Conservation (phyloP, 225 moss, liverwort and hornwort species). For the Physcomitrium patens region DNA sequence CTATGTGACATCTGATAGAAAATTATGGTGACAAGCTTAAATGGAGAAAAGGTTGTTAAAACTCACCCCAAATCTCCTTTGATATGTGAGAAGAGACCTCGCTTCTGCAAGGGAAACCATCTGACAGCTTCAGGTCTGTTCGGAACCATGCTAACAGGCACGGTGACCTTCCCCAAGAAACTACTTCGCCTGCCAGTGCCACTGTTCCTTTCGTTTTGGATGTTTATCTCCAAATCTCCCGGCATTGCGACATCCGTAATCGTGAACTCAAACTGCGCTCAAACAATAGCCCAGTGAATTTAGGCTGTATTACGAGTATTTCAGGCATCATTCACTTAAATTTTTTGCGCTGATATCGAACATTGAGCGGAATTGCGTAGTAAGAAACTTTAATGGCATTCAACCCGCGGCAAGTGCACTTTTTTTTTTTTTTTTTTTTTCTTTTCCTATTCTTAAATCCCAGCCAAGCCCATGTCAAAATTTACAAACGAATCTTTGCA, state of each 20-base stretch:
- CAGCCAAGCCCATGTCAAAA: too few species aligned
- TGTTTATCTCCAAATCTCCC: conserved; percentile 71
- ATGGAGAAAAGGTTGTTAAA: not conserved
- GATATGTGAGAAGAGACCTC: conserved; percentile 86
- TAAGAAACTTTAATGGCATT: too few species aligned
- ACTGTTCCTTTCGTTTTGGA: conserved; percentile 79
- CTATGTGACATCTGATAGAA: not conserved
- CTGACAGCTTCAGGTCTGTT: conserved; percentile 41
- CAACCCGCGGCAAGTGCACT: not conserved
- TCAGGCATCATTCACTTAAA: not conserved
- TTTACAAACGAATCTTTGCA: too few species aligned
- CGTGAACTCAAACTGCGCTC: conserved; percentile 75
- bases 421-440: too few species aligned
- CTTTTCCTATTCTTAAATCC: too few species aligned
- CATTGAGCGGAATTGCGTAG: not conserved
- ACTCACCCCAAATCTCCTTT: conserved; percentile 94
- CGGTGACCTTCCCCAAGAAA: conserved; percentile 73
- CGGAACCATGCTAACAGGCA: conserved; percentile 45
- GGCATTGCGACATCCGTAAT: conserved; percentile 48
- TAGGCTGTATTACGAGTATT: not conserved
- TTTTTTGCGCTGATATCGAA: not conserved
- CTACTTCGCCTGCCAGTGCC: conserved; percentile 68
- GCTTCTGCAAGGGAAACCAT: conserved; percentile 86
- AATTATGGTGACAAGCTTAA: not conserved
- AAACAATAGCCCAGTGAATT: not conserved